Evolutionary conservation across 2,329 filamentous ascomycete species (phyloP).

Genomic region (Sclerotinia spermophila): DNA sequence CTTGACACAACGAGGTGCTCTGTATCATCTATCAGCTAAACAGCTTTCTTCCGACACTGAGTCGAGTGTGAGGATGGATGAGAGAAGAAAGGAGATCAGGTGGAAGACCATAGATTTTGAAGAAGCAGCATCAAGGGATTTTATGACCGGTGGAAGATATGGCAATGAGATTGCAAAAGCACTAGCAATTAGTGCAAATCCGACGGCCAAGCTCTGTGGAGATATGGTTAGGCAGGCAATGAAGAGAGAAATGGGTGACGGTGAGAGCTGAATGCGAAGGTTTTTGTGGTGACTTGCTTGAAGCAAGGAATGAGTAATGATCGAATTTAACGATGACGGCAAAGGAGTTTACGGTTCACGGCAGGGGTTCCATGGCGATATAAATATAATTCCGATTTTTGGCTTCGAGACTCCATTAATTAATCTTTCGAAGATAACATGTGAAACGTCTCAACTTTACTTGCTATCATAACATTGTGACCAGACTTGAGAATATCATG

Average conservation of each 20-base stretch:
- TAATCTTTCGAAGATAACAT: neutral
- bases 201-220: conserved; percentile 66
- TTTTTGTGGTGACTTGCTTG: neutral
- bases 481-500: neutral
- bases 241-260: conserved; percentile 56
- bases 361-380: neutral
- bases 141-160: conserved; percentile 60
- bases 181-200: conserved; percentile 62
- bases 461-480: neutral
- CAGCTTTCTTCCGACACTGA: conserved; percentile 19
- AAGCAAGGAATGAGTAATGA: neutral
- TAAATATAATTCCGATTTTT: neutral
- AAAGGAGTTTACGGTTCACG: neutral
- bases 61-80: conserved; percentile 25
- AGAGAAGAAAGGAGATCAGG: conserved; percentile 5
- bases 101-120: conserved; percentile 52
- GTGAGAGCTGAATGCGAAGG: neutral
- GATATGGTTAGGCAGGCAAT: conserved; percentile 67
- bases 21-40: conserved; percentile 58
- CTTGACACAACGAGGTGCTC: conserved; percentile 66
- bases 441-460: neutral
- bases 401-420: neutral
- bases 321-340: neutral
- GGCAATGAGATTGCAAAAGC: conserved; percentile 63
- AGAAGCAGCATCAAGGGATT: conserved; percentile 58